Percentiles rank a stretch among this genome's conserved stretches.
Evolutionary conservation across 495 filamentous ascomycete genomes (phyloP).

Genomic region (Aspergillus bertholletiae): DNA sequence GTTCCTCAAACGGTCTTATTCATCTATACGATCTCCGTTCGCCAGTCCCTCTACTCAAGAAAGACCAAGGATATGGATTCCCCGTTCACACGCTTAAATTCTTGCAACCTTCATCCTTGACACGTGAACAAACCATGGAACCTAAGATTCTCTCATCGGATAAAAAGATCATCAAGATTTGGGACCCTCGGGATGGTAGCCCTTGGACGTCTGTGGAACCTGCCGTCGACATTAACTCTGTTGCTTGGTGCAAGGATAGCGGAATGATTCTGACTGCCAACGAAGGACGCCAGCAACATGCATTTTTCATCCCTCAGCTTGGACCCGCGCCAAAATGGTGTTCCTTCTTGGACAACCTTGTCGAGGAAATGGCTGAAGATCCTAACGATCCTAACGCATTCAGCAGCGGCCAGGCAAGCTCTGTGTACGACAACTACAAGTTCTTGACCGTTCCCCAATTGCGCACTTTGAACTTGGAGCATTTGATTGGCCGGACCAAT

Average conservation of each 20-base stretch:
- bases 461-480: constrained; percentile 72
- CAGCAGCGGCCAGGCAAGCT: constrained; percentile 46
- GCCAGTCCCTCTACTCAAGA: constrained; percentile 76
- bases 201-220: constrained; percentile 97
- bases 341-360: constrained; percentile 91
- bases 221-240: constrained; percentile 86
- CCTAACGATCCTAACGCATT: constrained; percentile 66
- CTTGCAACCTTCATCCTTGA: constrained; percentile 67
- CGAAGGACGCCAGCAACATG: constrained; percentile 87
- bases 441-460: constrained; percentile 88
- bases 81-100: constrained; percentile 88
- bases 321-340: constrained; percentile 95
- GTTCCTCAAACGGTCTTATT: constrained; percentile 82
- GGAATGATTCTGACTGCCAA: constrained; percentile 95
- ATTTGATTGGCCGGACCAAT: constrained; percentile 82
- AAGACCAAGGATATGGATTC: constrained; percentile 95
- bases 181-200: constrained; percentile 74
- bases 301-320: constrained; percentile 93
- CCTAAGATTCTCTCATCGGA: constrained; percentile 89
- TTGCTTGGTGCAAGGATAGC: constrained; percentile 80
- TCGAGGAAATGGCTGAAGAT: constrained; percentile 95
- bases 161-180: constrained; percentile 96
- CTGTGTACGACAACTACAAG: constrained; percentile 97
- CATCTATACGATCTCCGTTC: constrained; percentile 91
- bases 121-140: constrained; percentile 57